Evolutionary conservation across 176 grass and related monocot species (phyloP).

Genomic region (Carex kokanica): DNA sequence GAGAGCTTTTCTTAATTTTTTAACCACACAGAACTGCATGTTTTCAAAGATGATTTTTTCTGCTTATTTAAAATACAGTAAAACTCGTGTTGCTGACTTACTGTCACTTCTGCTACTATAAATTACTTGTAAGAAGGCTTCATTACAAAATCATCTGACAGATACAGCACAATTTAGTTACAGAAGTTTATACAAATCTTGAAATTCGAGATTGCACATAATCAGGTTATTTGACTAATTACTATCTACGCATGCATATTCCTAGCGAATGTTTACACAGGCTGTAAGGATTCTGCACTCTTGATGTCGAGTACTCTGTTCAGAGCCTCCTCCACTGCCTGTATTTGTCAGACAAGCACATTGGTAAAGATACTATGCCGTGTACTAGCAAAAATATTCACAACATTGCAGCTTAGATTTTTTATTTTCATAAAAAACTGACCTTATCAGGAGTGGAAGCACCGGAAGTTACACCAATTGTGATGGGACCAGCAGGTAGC

Average conservation of each 20-base stretch:
- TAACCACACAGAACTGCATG: neutral
- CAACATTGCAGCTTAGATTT: neutral
- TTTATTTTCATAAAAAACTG: neutral
- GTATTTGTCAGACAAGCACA: neutral
- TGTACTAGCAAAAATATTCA: neutral
- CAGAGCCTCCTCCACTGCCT: constrained; percentile 79
- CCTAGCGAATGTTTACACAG: constrained; percentile 32
- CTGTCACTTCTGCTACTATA: neutral
- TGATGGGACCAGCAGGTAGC: constrained; percentile 72
- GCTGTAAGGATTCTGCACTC: constrained; percentile 68
- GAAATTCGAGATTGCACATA: neutral
- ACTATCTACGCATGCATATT: neutral
- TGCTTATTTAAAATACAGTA: neutral
- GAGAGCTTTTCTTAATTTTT: neutral
- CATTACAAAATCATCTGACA: neutral
- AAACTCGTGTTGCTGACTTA: neutral
- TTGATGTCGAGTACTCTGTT: constrained; percentile 85
- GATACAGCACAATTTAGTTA: neutral
- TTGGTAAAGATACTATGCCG: neutral
- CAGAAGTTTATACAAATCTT: neutral
- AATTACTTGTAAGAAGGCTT: neutral
- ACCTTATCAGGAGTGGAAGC: constrained; percentile 98
- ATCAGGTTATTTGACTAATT: neutral
- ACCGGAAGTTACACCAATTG: constrained; percentile 83
- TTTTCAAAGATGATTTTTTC: neutral